Evolutionary conservation across 352 stramenopile species (phyloP), one percentile per base, ranked within the genome.

Genomic region (Phytophthora pluvialis): DNA sequence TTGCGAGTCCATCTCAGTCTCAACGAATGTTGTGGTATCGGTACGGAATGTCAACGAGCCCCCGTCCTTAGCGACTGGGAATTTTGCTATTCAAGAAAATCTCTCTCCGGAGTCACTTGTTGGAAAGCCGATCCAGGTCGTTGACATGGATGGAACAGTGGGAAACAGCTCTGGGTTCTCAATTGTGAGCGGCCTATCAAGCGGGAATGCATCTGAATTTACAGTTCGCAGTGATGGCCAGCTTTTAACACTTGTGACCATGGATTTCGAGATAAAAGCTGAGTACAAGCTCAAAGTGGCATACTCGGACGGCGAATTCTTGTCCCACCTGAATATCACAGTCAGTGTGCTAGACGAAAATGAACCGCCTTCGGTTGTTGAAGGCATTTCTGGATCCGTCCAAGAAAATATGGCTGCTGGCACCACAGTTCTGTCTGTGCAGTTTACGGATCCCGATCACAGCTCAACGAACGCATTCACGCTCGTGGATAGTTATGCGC

Each of bases 21-120:
- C 45, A 32, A 54, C 33, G 21, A 43, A 33, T 13, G 18, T 54
- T 7, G n/a, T 60, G 31, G 42, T 72, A 15, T 38, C 18, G 4
- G 21, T 86, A 32, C 32, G 58, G 21, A 77, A 90, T 49, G 72
- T 83, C 1, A 90, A 90, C 48, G 81, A 90, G 49, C 59, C 81
- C 1, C 81, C 81, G 0, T 52, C 36, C 9, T 25, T 90, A 6
- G 12, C 60, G 0, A 6, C 54, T 12, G 54, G 36, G 1, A 50
- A 8, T 7, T 73, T 80, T 18, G 53, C 52, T 32, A 50, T 88
- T 3, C 47, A 57, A 28, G 81, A 90, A 48, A 90, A 90, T 51
- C 62, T 90, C 2, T 52, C 64, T 15, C 25, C 58, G 3, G 67
- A 72, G 3, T 78, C 75, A 10, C 54, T 73, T 15, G 72, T 90